Evolutionary conservation across 2,329 filamentous ascomycete species (phyloP), one percentile per base, ranked within the genome.

Genomic region (Taxawa tesnikishii): DNA sequence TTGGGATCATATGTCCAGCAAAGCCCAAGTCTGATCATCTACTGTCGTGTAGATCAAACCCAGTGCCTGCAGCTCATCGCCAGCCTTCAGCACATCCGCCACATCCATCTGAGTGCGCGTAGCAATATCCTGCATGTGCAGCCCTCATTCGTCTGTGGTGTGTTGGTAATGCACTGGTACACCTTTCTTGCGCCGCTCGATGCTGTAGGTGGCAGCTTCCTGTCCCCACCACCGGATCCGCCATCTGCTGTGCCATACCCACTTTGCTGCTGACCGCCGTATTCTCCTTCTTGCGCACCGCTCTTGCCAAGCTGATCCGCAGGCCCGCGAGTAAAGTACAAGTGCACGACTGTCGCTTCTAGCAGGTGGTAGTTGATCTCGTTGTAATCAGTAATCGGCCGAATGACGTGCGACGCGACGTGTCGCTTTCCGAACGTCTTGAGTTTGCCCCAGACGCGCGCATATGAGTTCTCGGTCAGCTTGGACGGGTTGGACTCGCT

Each of bases 361-460:
- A 98, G 74, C 43, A 94, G 60, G 59, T 96, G 90, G 55, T 84
- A 93, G 53, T 79, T 80, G 54, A 96, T 72, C 67, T 98, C 90
- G 63, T 98, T 94, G 63, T 79, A 79, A 56, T 94, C 82, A 34
- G 70, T 64, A 33, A 96, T 65, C 4, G 81, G 76, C 33, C 85
- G 78, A 42, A 98, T 77, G 47, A 82, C 73, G 56, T 87, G 79
- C 26, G 84, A 80, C 40, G 72, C 76, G 33, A 98, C 70, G 55
- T 85, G 79, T 40, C 79, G 72, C 63, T 87, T 90, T 54, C 79
- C 79, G 62, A 92, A 92, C 33, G 68, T 71, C 61, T 85, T 90
- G 49, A 96, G 65, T 34, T 79, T 76, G 38, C 90, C 90, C 64
- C 74, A 92, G 31, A 90, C 79, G 49, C 87, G 78, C 32, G 88